Percentiles rank a stretch among this genome's conserved stretches.
Evolutionary conservation across 495 filamentous ascomycete species (phyloP).

Genomic region (Xylaria curta): DNA sequence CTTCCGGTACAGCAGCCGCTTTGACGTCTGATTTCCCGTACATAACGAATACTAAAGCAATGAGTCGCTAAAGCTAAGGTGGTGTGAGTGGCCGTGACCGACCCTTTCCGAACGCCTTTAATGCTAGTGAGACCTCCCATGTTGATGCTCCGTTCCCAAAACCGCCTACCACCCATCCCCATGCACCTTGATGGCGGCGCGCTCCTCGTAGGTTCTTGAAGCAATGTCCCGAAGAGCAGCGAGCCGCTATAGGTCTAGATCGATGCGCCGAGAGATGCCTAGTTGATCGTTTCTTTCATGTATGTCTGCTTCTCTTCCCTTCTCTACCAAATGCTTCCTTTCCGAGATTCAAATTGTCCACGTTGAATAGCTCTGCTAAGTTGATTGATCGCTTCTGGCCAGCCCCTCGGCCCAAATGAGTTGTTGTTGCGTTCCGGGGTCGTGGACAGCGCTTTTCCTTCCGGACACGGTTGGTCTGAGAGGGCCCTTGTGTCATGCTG

Average conservation of each 20-base stretch:
- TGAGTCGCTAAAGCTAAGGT: slow-evolving; percentile 17
- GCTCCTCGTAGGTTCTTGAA: slow-evolving; percentile 9
- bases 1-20: slow-evolving; percentile 4
- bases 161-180: slow-evolving; percentile 18
- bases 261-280: slow-evolving; percentile 25
- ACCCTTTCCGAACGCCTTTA: slow-evolving; percentile 25
- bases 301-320: slow-evolving; percentile 75
- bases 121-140: slow-evolving; percentile 20
- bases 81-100: slow-evolving; percentile 14
- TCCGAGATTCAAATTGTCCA: slow-evolving; percentile 68
- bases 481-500: slow-evolving; percentile 36
- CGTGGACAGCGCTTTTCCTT: slow-evolving; percentile 46
- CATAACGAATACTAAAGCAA: slow-evolving; percentile 22
- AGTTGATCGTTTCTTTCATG: slow-evolving; percentile 45
- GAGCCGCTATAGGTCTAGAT: slow-evolving; percentile 17
- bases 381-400: slow-evolving; percentile 82
- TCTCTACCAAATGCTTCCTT: slow-evolving; percentile 70
- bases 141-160: slow-evolving; percentile 17
- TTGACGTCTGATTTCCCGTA: slow-evolving; percentile 2
- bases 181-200: slow-evolving; percentile 14
- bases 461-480: slow-evolving; percentile 31
- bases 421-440: slow-evolving; percentile 50
- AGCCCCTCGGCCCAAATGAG: slow-evolving; percentile 59
- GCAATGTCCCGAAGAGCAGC: slow-evolving; percentile 19
- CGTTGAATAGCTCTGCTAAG: slow-evolving; percentile 81